A percentile compares a stretch with the other conserved stretches of the same genome.
phyloP scores from a whole-genome alignment of 1,139 yeast genomes.

The Blastobotrys capitulatus region DNA sequence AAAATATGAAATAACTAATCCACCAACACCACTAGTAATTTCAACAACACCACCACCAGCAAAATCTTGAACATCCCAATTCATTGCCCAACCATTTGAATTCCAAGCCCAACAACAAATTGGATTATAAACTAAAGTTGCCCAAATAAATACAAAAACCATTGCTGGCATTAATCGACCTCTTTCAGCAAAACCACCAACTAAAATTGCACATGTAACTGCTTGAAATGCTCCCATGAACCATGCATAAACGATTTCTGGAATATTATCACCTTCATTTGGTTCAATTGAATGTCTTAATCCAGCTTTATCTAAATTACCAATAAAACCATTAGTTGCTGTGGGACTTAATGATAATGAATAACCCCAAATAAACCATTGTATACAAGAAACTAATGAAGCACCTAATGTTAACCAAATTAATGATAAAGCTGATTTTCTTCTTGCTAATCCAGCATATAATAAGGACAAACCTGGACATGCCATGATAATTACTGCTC shows the following conservation, averaged over 20 bases:
- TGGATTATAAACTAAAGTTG: constrained; percentile 89
- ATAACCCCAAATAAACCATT: constrained; percentile 99
- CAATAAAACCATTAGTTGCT: constrained; percentile 79
- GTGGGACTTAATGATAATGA: constrained; percentile 77
- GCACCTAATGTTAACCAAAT: constrained; percentile 78
- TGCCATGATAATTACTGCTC: constrained; percentile 85
- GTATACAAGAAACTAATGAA: constrained; percentile 72
- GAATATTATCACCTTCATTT: constrained; percentile 54
- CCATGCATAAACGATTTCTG: constrained; percentile 77
- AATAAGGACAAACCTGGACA: constrained; percentile 85
- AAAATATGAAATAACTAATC: constrained; percentile 77
- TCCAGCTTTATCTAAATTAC: constrained; percentile 78
- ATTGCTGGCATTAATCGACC: constrained; percentile 84
- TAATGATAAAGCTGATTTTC: constrained; percentile 86
- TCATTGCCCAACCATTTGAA: constrained; percentile 73
- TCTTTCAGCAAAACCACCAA: constrained; percentile 94
- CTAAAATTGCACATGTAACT: constrained; percentile 83
- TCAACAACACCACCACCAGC: constrained; percentile 99
- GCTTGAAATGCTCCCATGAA: constrained; percentile 91
- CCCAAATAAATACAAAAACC: constrained; percentile 80
- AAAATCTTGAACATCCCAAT: constrained; percentile 89
- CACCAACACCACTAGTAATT: constrained; percentile 84
- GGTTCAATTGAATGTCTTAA: constrained; percentile 49
- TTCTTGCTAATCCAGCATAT: constrained; percentile 86
- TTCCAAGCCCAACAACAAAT: constrained; percentile 96